Evolutionary conservation across 768 basidiomycete species (phyloP).

Genomic region (Russula abietina): DNA sequence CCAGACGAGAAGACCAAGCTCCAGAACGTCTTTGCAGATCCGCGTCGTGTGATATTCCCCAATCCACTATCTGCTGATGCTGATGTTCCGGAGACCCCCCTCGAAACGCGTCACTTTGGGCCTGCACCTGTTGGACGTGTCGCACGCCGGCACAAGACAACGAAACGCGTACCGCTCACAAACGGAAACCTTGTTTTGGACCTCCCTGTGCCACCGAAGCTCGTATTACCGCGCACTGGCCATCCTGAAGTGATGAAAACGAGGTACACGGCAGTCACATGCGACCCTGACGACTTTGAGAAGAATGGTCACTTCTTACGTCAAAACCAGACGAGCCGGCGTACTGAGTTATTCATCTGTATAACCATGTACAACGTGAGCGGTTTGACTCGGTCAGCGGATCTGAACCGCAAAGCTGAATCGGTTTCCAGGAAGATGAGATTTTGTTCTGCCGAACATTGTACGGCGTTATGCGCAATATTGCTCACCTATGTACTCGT

Average conservation of each 20-base stretch:
- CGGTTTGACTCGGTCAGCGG: slow-evolving; percentile 15
- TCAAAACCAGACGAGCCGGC: slow-evolving; percentile 71
- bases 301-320: slow-evolving; percentile 76
- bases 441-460: slow-evolving; percentile 87
- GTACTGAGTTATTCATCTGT: slow-evolving; percentile 88
- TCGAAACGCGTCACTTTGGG: slow-evolving; percentile 78
- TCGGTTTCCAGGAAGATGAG: slow-evolving; percentile 65
- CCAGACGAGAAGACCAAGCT: slow-evolving; percentile 25
- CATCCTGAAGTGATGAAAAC: slow-evolving; percentile 69
- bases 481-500: slow-evolving; percentile 73
- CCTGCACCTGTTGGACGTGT: slow-evolving; percentile 80
- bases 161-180: slow-evolving; percentile 76
- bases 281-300: slow-evolving; percentile 90
- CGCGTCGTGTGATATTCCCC: slow-evolving; percentile 11
- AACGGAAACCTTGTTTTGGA: slow-evolving; percentile 87
- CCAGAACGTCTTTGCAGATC: slow-evolving; percentile 22
- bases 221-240: slow-evolving; percentile 67
- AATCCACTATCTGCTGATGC: slow-evolving; percentile 33
- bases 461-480: slow-evolving; percentile 91
- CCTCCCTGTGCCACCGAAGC: slow-evolving; percentile 74
- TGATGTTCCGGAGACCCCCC: slow-evolving; percentile 38
- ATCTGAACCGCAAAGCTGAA: slow-evolving; percentile 9
- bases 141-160: slow-evolving; percentile 62
- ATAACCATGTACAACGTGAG: slow-evolving; percentile 96
- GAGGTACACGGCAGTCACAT: slow-evolving; percentile 85